Conservation (phyloP, 73 alveolate genomes). For the Paramecium caudatum region DNA sequence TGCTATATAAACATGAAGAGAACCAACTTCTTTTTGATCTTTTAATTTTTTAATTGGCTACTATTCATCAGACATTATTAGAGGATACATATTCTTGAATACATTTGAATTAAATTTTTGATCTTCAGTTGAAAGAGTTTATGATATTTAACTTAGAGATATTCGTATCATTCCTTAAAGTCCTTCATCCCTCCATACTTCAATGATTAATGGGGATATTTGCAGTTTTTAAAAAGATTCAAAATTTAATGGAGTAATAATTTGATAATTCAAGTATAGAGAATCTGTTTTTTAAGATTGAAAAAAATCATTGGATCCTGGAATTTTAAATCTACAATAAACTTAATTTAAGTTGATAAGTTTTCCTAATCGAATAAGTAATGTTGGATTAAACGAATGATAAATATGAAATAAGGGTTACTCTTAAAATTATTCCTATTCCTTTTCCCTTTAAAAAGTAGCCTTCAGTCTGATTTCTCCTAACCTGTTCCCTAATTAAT, state of each 20-base stretch:
- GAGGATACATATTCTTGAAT: conserved; percentile 17
- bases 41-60: conserved; percentile 2
- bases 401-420: conserved; percentile 29
- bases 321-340: conserved; percentile 54
- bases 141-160: not conserved
- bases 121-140: not conserved
- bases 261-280: not conserved
- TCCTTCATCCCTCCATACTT: not conserved
- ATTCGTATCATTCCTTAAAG: conserved; percentile 33
- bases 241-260: conserved; percentile 54
- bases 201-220: conserved; percentile 1
- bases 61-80: conserved; percentile 5
- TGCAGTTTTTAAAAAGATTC: not conserved
- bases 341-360: not conserved
- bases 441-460: not conserved
- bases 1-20: conserved; percentile 2
- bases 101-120: not conserved
- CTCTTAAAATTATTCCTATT: not conserved
- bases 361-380: conserved; percentile 29
- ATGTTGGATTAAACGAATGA: conserved; percentile 58
- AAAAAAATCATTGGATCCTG: conserved; percentile 47
- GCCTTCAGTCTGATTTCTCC: conserved; percentile 44
- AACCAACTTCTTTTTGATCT: conserved; percentile 9
- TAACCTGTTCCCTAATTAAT: not conserved
- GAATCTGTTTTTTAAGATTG: conserved; percentile 12